Conservation (phyloP, 495 filamentous ascomycete genomes). For the Aspergillus taichungensis region DNA sequence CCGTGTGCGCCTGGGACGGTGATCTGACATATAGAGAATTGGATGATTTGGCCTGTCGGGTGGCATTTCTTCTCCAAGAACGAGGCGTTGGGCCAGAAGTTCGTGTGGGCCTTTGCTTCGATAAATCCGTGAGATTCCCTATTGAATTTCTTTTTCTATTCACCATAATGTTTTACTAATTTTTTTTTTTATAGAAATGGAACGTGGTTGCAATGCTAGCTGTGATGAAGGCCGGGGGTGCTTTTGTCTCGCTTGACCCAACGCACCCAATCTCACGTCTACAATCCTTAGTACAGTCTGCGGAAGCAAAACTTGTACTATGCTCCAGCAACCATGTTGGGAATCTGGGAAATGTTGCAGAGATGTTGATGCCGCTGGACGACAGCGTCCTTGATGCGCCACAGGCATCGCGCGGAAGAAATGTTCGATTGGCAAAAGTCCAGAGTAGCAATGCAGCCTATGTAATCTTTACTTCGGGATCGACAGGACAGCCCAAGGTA, state of each 20-base stretch:
- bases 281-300: constrained; percentile 30
- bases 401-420: constrained; percentile 9
- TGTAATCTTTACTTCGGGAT: constrained; percentile 43
- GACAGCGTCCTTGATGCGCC: constrained; percentile 20
- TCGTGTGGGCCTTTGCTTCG: constrained; percentile 46
- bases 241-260: constrained; percentile 51
- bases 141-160: constrained; percentile 16
- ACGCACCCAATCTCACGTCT: constrained; percentile 45
- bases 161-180: constrained; percentile 18
- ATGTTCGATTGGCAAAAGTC: constrained; percentile 21
- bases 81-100: constrained; percentile 41
- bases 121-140: constrained; percentile 43
- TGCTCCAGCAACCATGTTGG: constrained; percentile 38
- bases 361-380: constrained; percentile 31
- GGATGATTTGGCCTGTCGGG: constrained; percentile 32
- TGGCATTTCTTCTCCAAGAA: constrained; percentile 38
- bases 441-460: constrained; percentile 32
- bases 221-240: constrained; percentile 52
- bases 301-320: constrained; percentile 39
- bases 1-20: constrained; percentile 52
- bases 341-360: constrained; percentile 17
- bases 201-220: constrained; percentile 47
- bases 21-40: constrained; percentile 47
- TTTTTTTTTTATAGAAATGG: constrained; percentile 37
- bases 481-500: constrained; percentile 45